These are phyloP conservation scores for Begonia loranthoides DNA, from an alignment of 306 rosid genomes.

Conservation along the genomic window DNA sequence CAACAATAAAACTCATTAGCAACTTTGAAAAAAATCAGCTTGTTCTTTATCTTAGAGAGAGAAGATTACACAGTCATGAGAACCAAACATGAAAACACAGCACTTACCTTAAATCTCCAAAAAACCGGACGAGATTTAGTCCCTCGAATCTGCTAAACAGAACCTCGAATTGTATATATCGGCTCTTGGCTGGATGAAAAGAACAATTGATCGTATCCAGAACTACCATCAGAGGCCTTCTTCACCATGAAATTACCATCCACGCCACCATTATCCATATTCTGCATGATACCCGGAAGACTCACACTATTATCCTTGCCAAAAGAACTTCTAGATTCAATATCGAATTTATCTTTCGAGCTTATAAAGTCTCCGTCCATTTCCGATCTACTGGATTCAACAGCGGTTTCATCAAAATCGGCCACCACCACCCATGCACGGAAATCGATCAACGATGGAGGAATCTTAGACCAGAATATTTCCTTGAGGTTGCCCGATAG, in stretches of 20 bases:
- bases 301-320: constrained; percentile 26
- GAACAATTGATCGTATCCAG: constrained; percentile 16
- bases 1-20: too few relatives aligned
- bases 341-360: constrained; percentile 47
- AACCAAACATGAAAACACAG: too few relatives aligned
- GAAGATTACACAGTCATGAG: too few relatives aligned
- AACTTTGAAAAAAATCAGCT: too few relatives aligned
- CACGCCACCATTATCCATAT: constrained; percentile 42
- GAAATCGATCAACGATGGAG: constrained; percentile 47
- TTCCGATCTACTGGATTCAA: constrained; percentile 28
- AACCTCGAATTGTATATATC: constrained; percentile 16
- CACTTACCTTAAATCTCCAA: too few relatives aligned
- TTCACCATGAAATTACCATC: constrained; percentile 34
- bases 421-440: constrained; percentile 53
- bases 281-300: constrained; percentile 36
- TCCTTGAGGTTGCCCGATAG: constrained; percentile 42
- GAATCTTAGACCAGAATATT: constrained; percentile 56
- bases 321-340: constrained; percentile 33
- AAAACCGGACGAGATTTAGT: too few relatives aligned
- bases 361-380: constrained; percentile 28
- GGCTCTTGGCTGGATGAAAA: constrained; percentile 21
- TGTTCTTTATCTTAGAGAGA: too few relatives aligned
- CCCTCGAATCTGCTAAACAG: not conserved
- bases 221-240: constrained; percentile 20
- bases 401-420: constrained; percentile 23